Evolutionary conservation across 805 yeast genomes (phyloP), one percentile per base, ranked within the genome.

Genomic region (Peterozyma xylosa): DNA sequence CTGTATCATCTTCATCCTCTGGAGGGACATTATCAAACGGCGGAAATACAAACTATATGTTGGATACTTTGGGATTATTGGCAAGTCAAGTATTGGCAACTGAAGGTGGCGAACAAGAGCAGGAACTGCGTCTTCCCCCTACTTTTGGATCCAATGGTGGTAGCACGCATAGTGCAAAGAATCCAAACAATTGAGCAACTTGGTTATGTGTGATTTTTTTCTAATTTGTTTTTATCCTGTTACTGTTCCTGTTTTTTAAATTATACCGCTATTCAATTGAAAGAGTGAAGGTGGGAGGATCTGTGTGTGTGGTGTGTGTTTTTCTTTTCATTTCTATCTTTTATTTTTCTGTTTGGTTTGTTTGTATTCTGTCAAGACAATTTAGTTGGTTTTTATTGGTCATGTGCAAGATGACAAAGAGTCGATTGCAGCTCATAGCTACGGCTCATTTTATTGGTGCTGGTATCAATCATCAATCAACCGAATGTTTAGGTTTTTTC

Each of bases 41-140:
- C 7, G 11, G 15, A 15, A 41, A 42, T 1, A 41, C 33, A 9
- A 37, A 29, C 35, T 50, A 56, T 38, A 51, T 63, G 63, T 50
- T 63, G 29, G 63, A 63, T 42, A 62, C 68, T 0, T 48, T 63
- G 21, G 68, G 68, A 11, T 50, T 62, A 37, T 47, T 63, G 32
- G 66, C 66, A 11, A 51, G 63, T 7, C 65, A 62, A 42, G 66
- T 62, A 9, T 48, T 63, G 35, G 58, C 57, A 37, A 63, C 59
- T 39, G 66, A 58, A 34, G 52, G 55, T 2, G 18, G 33, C 4
- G 9, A 15, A 14, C 41, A 30, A 13, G 42, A 21, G 6, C 9
- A 11, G 11, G 13, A 15, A 11, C n/a, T 30, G 3, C 5, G 10
- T 18, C 33, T 39, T 4, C 46, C 46, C 11, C 46, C 46, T 7